Base-by-base conservation (phyloP, 768 basidiomycete species). In the Multifurca ochricompacta region DNA sequence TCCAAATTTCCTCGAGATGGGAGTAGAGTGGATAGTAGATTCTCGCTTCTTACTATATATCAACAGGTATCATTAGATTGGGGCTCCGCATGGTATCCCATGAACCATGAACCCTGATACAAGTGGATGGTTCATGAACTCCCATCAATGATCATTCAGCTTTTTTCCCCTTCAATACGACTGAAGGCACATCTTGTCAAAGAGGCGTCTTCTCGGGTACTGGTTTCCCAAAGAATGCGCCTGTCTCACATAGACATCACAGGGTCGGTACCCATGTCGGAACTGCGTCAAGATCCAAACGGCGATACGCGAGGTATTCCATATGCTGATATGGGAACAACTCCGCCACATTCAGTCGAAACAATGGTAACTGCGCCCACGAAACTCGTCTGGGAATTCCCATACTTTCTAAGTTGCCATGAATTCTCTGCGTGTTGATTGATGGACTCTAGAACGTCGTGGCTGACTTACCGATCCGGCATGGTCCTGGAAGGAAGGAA, bases 341-440 rank as follows among this genome's bases (percentile, higher is more conserved):
- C 31, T 46, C 50, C 50, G 32, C 55, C 45, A 47, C 19, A 47
- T 46, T 40, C 37, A 37, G 54, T 43, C 4, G n/a, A n/a, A 35
- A 39, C 44, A 35, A 14, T n/a, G 37, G 6, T 34, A 7, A 32
- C 39, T n/a, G n/a, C n/a, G n/a, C n/a, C 31, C 35, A 27, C 8
- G 32, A 35, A 35, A 27, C 21, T 36, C 44, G 19, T 39, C 32
- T 57, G 50, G 48, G 13, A 50, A 57, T 52, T 42, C 56, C 6
- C 19, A 10, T 40, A 32, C 44, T 46, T 45, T 18, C 23, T 25
- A 19, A 35, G 25, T 4, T 7, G 50, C 55, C 50, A 52, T 32
- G 50, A 57, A 46, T 34, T 42, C 37, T 8, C 43, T 45, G 55
- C 55, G 27, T 57, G 56, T 57, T 52, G 56, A 52, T 57, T 51